Percentiles rank a stretch among this genome's conserved stretches.
These are phyloP conservation scores for Phlegmacium glaucopus DNA, from an alignment of 768 basidiomycete species.

Conservation along the genomic window DNA sequence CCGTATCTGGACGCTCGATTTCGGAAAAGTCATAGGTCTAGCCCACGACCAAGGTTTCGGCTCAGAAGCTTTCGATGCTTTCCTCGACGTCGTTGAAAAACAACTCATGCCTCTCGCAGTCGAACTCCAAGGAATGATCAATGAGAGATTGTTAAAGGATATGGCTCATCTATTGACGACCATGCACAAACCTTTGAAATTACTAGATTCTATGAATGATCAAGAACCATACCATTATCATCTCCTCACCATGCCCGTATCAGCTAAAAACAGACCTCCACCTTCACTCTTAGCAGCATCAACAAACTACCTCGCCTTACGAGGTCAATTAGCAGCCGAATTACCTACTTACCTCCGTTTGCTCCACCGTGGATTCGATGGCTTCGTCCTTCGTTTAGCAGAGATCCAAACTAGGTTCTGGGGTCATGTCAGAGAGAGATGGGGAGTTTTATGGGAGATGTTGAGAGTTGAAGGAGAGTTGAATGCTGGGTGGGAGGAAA, in stretches of 20 bases:
- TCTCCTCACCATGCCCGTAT: slow-evolving; percentile 62
- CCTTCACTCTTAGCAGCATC: slow-evolving; percentile 68
- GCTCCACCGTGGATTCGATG: slow-evolving; percentile 56
- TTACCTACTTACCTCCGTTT: slow-evolving; percentile 61
- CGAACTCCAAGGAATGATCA: slow-evolving; percentile 52
- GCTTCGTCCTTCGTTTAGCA: slow-evolving; percentile 49
- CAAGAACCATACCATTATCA: slow-evolving; percentile 72
- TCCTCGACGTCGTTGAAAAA: slow-evolving; percentile 54
- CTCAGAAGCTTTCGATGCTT: slow-evolving; percentile 70
- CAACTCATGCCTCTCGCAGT: slow-evolving; percentile 50
- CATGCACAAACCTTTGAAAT: slow-evolving; percentile 58
- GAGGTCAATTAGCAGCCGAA: slow-evolving; percentile 68
- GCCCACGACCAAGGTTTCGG: slow-evolving; percentile 31
- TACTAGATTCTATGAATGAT: slow-evolving; percentile 69
- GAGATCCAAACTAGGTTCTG: slow-evolving; percentile 61
- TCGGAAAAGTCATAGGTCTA: slow-evolving; percentile 67
- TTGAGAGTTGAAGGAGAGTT: slow-evolving; percentile 67
- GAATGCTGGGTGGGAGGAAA: slow-evolving; percentile 67
- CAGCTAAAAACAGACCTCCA: slow-evolving; percentile 63
- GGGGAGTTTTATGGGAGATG: slow-evolving; percentile 86
- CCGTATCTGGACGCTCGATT: slow-evolving; percentile 59
- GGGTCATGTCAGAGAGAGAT: slow-evolving; percentile 54
- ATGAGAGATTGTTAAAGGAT: slow-evolving; percentile 51
- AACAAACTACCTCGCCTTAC: slow-evolving; percentile 71
- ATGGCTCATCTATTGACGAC: slow-evolving; percentile 57